These are phyloP conservation scores for Emericellopsis cladophorae DNA, from an alignment of 2,329 filamentous ascomycete genomes.

Conservation along the genomic window DNA sequence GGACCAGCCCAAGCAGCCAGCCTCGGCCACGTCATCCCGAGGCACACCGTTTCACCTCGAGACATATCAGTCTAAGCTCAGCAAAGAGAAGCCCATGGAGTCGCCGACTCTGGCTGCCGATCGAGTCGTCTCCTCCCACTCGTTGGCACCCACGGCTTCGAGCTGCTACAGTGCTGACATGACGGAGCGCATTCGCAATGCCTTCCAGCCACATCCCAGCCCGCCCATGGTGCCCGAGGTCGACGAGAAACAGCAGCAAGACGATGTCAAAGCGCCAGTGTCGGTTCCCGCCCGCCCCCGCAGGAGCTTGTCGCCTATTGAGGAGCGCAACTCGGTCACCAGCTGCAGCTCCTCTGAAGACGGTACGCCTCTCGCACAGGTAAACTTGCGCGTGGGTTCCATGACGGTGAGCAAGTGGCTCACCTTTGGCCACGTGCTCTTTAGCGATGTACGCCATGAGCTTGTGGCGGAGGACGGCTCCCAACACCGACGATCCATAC, in stretches of 20 bases:
- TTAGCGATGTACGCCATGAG: slow-evolving; percentile 67
- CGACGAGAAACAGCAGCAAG: background rate
- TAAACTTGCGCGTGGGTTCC: slow-evolving; percentile 67
- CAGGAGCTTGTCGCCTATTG: slow-evolving; percentile 2
- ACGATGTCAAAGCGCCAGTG: background rate
- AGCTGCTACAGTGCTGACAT: slow-evolving; percentile 37
- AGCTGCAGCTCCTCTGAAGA: slow-evolving; percentile 35
- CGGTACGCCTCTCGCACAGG: slow-evolving; percentile 47
- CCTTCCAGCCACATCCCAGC: slow-evolving; percentile 27
- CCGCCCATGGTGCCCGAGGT: slow-evolving; percentile 11
- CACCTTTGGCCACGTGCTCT: slow-evolving; percentile 71
- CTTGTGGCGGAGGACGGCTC: slow-evolving; percentile 31
- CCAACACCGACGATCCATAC: slow-evolving; percentile 43
- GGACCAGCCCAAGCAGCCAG: slow-evolving; percentile 27
- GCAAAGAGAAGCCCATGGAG: slow-evolving; percentile 25
- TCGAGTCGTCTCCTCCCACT: slow-evolving; percentile 18
- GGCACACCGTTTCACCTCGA: slow-evolving; percentile 45
- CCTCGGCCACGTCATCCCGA: slow-evolving; percentile 42
- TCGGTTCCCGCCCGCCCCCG: background rate
- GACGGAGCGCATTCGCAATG: slow-evolving; percentile 36
- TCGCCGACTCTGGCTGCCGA: slow-evolving; percentile 31
- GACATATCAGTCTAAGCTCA: slow-evolving; percentile 25
- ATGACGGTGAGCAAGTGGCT: slow-evolving; percentile 84
- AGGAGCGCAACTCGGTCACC: slow-evolving; percentile 9
- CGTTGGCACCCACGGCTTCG: slow-evolving; percentile 24